Evolutionary conservation across 1,139 yeast species (phyloP), one percentile per base, ranked within the genome.

Genomic region (Yamadazyma epiphylla): DNA sequence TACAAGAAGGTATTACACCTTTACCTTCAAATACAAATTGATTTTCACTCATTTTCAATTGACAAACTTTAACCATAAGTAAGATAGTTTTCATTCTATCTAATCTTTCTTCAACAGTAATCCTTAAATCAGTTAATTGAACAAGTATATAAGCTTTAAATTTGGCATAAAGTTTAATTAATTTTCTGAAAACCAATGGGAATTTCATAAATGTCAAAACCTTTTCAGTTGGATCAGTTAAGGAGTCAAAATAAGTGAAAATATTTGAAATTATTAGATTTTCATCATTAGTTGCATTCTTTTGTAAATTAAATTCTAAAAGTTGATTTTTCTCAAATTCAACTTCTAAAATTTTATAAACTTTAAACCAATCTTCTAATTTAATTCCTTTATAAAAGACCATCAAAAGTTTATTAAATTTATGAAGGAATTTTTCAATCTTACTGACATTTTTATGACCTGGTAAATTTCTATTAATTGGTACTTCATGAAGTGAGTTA

Each of bases 301-400:
- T 58, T 36, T 77, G 76, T 24, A 66, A 51, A 22, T 68, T 64
- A 51, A 78, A 83, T 29, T 73, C 72, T 51, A 82, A 80, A 34
- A 87, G 62, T 3, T 81, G 73, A 13, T 75, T 61, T 28, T 53
- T 55, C 29, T 63, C 70, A 39, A 51, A 75, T 37, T 84, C 80
- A 25, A 74, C 62, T 51, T 89, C 96, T 32, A 91, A 58, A 2
- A 80, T 60, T 49, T 87, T 94, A 51, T 75, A 84, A 5, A 80
- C 72, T 35, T 72, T 72, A 38, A 87, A 67, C 96, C 97, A 91
- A 49, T 89, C 95, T 37, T 74, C 77, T 12, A 79, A 55, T 20
- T 77, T 69, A 15, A 85, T 74, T 14, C 79, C 72, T 19, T 64
- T 65, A 48, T 83, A 79, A 27, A 82, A 69, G 4, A 74, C 73